Percentiles rank a stretch among this genome's conserved stretches.
Evolutionary conservation across 108 stramenopile genomes (phyloP).

Genomic region (Seminavis robusta): DNA sequence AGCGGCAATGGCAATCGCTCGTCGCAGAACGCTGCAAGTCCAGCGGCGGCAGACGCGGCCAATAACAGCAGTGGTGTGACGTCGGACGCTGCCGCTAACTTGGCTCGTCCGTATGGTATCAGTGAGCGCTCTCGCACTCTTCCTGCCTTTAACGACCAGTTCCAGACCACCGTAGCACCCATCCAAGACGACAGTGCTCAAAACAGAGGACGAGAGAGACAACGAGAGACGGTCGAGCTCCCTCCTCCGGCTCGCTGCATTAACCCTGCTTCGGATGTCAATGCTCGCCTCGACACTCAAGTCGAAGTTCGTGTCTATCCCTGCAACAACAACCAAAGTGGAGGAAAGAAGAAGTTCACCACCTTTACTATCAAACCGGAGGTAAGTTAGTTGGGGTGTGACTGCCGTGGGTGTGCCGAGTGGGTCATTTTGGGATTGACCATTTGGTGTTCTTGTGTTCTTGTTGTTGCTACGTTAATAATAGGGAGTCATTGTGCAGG

Average conservation of each 20-base stretch:
- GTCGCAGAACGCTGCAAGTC: too few species aligned
- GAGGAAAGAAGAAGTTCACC: slow-evolving; percentile 72
- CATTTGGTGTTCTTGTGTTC: not conserved
- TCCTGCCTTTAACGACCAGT: not conserved
- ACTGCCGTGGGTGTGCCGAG: too few species aligned
- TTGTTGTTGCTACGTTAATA: not conserved
- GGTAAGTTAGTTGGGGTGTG: too few species aligned
- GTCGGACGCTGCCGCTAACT: too few species aligned
- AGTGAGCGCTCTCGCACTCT: slow-evolving; percentile 12
- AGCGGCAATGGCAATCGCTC: too few species aligned
- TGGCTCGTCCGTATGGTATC: slow-evolving; percentile 9
- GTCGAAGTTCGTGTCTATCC: slow-evolving; percentile 87
- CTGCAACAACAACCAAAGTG: slow-evolving; percentile 72
- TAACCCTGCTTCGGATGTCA: slow-evolving; percentile 80
- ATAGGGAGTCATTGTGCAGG: slow-evolving; percentile 82
- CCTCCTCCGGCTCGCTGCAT: slow-evolving; percentile 50
- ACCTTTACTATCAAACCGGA: slow-evolving; percentile 84
- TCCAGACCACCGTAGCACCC: not conserved
- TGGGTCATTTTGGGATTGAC: not conserved
- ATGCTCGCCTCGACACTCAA: slow-evolving; percentile 79
- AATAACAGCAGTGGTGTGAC: too few species aligned
- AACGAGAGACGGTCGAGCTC: slow-evolving; percentile 11
- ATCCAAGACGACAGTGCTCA: not conserved
- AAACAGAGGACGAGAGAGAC: slow-evolving; percentile 13
- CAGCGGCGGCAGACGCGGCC: too few species aligned